Conservation (phyloP, 768 basidiomycete species). For the Boletus tomentosulus region DNA sequence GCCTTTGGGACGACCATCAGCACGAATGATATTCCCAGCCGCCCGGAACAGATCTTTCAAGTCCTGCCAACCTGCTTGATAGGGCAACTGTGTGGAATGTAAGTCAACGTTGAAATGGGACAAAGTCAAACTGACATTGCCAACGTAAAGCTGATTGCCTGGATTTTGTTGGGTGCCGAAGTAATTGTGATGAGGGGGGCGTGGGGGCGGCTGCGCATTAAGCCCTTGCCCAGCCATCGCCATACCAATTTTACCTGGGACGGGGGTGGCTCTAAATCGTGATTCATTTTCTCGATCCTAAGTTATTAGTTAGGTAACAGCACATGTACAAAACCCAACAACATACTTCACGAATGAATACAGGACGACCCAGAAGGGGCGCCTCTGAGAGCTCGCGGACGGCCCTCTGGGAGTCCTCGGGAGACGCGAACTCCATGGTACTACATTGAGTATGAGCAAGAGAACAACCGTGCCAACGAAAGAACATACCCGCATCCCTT, state of each 20-base stretch:
- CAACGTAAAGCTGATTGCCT: slow-evolving; percentile 91
- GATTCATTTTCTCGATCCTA: slow-evolving; percentile 97
- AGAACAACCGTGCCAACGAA: neutral
- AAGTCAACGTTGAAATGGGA: neutral
- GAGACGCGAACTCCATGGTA: slow-evolving; percentile 91
- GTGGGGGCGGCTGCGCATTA: slow-evolving; percentile 74
- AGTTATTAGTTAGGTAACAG: neutral
- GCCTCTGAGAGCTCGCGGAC: slow-evolving; percentile 89
- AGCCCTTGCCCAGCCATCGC: slow-evolving; percentile 92
- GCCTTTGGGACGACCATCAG: slow-evolving; percentile 92
- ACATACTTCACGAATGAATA: slow-evolving; percentile 91
- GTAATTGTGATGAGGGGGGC: slow-evolving; percentile 76
- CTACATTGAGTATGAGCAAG: slow-evolving; percentile 39
- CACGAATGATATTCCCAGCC: slow-evolving; percentile 91
- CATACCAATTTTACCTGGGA: slow-evolving; percentile 94
- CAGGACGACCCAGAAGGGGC: slow-evolving; percentile 85
- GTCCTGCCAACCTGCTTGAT: slow-evolving; percentile 99
- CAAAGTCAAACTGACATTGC: slow-evolving; percentile 61
- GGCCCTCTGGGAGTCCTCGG: slow-evolving; percentile 85
- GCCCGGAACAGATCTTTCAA: slow-evolving; percentile 95
- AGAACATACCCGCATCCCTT: slow-evolving; percentile 96
- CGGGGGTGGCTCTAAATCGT: slow-evolving; percentile 91
- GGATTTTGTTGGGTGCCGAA: slow-evolving; percentile 55
- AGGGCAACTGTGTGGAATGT: slow-evolving; percentile 62
- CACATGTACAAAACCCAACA: neutral